Base-by-base conservation (phyloP, 805 yeast species). In the Saccharomycopsis schoenii region DNA sequence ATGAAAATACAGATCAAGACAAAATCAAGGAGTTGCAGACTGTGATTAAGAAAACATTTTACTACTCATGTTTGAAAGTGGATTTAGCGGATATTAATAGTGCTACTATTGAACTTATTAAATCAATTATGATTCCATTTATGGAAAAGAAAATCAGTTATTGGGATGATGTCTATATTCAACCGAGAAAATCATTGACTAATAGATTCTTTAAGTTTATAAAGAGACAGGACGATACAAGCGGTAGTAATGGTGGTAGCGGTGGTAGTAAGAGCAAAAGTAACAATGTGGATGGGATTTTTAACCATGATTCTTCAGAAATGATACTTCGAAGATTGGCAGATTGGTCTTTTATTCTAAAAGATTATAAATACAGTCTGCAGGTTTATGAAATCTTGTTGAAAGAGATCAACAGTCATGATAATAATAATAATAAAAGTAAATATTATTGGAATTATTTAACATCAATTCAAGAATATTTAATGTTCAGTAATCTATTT, bases 341-440 rank as follows among this genome's bases (percentile, higher is more conserved):
- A 0, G 99, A 94, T 71, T 89, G 96, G 89, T 84, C 91, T 6
- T 83, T 93, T 68, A 89, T 94, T 84, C 73, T 92, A n/a, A 81
- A 91, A 42, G 97, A 94, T 74, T 93, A 87, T 76, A 85, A 85
- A 70, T 84, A 83, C 61, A 94, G 97, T 2, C 86, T 87, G 68
- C 77, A 88, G 0, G 87, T 90, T 1, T 93, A 93, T 70, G 98
- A 93, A 62, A 70, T 89, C 58, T 78, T 90, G 43, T 85, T 86
- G 62, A 86, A 87, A 67, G 97, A 92, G 69, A 85, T 85, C 66
- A 76, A 82, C 47, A 80, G 82, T 62, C 94, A 87, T 67, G 19
- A 76, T 70, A 50, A 74, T 75, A 56, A 75, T 76, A 21, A 76
- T 79, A 1, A 74, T 73, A 1, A 75, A 74, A 60, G 68, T 74